Evolutionary conservation across 2,329 filamentous ascomycete genomes (phyloP).

Genomic region (Zasmidium cellare): DNA sequence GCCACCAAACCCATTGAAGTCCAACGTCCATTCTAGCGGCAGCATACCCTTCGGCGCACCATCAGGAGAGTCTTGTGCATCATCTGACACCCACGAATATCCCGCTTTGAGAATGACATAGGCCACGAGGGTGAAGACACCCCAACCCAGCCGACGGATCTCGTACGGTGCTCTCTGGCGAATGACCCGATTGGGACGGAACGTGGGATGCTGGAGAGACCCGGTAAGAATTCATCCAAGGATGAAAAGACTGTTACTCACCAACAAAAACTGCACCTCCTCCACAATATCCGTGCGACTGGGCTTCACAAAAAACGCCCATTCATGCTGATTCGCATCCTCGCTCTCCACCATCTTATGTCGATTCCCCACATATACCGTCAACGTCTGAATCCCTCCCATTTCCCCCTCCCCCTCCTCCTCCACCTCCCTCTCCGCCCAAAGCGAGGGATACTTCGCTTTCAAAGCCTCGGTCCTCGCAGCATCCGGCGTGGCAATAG

Average conservation of each 20-base stretch:
- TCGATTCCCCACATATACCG: constrained; percentile 47
- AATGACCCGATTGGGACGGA: constrained; percentile 38
- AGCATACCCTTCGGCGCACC: constrained; percentile 37
- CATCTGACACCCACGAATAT: constrained; percentile 45
- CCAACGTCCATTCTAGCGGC: constrained; percentile 44
- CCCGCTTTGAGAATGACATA: constrained; percentile 44
- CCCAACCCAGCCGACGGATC: constrained; percentile 45
- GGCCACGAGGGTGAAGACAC: constrained; percentile 41
- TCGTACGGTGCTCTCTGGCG: constrained; percentile 41
- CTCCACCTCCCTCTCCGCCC: constrained; percentile 37
- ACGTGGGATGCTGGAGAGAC: constrained; percentile 43
- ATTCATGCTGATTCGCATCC: constrained; percentile 43
- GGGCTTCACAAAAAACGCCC: constrained; percentile 48
- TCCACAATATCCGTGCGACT: constrained; percentile 47
- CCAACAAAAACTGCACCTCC: constrained; percentile 40
- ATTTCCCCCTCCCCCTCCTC: constrained; percentile 23
- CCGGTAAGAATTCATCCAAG: too few relatives aligned
- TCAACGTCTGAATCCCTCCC: constrained; percentile 40
- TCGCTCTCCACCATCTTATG: constrained; percentile 29
- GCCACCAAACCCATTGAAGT: constrained; percentile 39
- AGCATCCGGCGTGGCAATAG: constrained; percentile 35
- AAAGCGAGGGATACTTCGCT: constrained; percentile 38
- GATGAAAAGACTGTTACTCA: neutral
- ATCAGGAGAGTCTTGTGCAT: constrained; percentile 35
- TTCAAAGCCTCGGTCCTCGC: constrained; percentile 31